These are phyloP conservation scores for Trichoderma atroviride DNA, from an alignment of 2,329 filamentous ascomycete genomes.

Conservation along the genomic window DNA sequence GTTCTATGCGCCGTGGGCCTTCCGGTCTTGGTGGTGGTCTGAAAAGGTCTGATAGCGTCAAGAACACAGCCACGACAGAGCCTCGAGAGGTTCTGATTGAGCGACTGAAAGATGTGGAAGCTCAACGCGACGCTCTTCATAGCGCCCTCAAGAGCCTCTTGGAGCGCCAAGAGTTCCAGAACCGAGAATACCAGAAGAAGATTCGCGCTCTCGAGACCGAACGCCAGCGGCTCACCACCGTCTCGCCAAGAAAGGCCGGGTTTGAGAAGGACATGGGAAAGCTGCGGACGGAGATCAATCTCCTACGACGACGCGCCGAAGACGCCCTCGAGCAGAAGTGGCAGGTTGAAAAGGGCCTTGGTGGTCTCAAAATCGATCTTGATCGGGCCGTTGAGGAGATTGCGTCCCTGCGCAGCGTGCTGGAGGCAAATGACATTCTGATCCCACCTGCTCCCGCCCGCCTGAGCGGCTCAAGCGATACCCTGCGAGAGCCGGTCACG, in stretches of 20 bases:
- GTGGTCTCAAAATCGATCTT: conserved; percentile 91
- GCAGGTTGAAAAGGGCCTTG: conserved; percentile 88
- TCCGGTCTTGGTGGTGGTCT: conserved; percentile 45
- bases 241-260: conserved; percentile 71
- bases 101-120: conserved; percentile 86
- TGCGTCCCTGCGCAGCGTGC: conserved; percentile 72
- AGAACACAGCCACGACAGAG: conserved; percentile 52
- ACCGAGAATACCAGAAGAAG: conserved; percentile 79
- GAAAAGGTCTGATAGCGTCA: conserved; percentile 62
- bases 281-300: conserved; percentile 81
- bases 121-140: conserved; percentile 90
- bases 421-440: conserved; percentile 81
- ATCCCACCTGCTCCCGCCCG: conserved; percentile 64
- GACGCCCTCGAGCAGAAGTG: conserved; percentile 95
- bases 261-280: conserved; percentile 83
- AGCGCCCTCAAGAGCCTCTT: conserved; percentile 82
- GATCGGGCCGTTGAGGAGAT: conserved; percentile 96
- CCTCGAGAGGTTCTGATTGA: conserved; percentile 73
- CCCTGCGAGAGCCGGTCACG: conserved; percentile 52
- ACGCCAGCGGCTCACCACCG: conserved; percentile 70
- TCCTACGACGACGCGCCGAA: conserved; percentile 82
- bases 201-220: conserved; percentile 77
- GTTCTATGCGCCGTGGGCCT: conserved; percentile 46
- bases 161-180: conserved; percentile 82
- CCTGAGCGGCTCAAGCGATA: conserved; percentile 41